Evolutionary conservation across 129 eudicot genomes (phyloP).

Genomic region (Erigeron canadensis): DNA sequence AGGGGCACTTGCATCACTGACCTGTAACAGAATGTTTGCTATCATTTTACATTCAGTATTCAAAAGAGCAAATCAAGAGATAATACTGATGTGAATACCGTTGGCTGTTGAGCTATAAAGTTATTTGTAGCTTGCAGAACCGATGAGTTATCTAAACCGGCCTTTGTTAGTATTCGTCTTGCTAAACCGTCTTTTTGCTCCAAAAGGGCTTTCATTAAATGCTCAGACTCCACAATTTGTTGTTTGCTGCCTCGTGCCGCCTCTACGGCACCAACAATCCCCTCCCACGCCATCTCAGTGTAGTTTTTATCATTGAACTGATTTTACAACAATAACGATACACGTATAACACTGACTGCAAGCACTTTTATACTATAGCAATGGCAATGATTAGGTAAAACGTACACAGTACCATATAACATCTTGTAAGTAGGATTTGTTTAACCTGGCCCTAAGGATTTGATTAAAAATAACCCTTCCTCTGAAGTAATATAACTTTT

Average conservation of each 20-base stretch:
- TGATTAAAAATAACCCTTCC: too few relatives aligned
- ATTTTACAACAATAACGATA: slow-evolving; percentile 1
- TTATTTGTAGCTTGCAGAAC: slow-evolving; percentile 75
- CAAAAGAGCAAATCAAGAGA: neutral
- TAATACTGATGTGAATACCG: slow-evolving; percentile 40
- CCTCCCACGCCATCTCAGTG: slow-evolving; percentile 99
- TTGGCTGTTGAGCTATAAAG: slow-evolving; percentile 81
- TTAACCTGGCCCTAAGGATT: too few relatives aligned
- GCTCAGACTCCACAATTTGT: slow-evolving; percentile 89
- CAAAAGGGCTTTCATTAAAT: slow-evolving; percentile 82
- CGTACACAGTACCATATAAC: too few relatives aligned
- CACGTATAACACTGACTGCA: too few relatives aligned
- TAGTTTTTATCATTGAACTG: slow-evolving; percentile 65
- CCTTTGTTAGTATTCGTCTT: slow-evolving; percentile 82
- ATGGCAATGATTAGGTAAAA: too few relatives aligned
- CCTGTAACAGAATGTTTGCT: slow-evolving; percentile 39
- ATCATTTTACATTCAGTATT: neutral
- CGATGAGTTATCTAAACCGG: slow-evolving; percentile 85
- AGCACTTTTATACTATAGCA: neutral
- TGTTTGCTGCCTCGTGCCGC: slow-evolving; percentile 76
- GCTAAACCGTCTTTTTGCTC: slow-evolving; percentile 98
- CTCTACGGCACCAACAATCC: slow-evolving; percentile 70
- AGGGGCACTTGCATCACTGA: slow-evolving; percentile 81
- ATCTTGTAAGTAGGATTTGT: too few relatives aligned
- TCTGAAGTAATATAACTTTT: too few relatives aligned